Evolutionary conservation across 768 basidiomycete species (phyloP), one percentile per base, ranked within the genome.

Genomic region (Boletus rubescentipes): DNA sequence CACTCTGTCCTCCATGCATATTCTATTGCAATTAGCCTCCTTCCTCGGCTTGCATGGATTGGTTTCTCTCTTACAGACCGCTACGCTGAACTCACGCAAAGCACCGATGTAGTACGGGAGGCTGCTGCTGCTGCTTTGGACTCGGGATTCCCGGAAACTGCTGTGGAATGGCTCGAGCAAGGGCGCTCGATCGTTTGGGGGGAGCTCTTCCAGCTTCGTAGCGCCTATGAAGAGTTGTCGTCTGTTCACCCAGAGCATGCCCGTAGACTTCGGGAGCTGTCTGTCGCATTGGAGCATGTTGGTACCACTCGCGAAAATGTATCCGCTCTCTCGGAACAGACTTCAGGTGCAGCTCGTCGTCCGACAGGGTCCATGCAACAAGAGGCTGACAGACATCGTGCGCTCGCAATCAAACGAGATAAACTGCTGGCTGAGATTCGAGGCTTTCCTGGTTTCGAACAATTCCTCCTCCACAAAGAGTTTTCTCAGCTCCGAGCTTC

Each of bases 101-200:
- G 46, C 14, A 52, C 52, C 23, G 54, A 43, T 39, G 23, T 67
- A n/a, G 65, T 57, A 0, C 53, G 63, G 20, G 65, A 63, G 9
- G 65, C 64, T 2, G 65, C 65, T 0, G 64, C 65, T 3, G 53
- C 57, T 9, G 60, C 62, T 12, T 49, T 64, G 44, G 53, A 50
- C 30, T 48, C 37, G 14, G 53, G 55, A 10, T 15, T 23, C 10
- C 42, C 26, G 16, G 44, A 52, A 32, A 53, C 32, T 1, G 55
- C 55, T 6, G 51, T 53, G 11, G 55, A 57, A 23, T 57, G 55
- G 55, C 55, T 57, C 7, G 55, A 57, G 20, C 55, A 57, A 18
- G 51, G 55, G 4, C 51, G 51, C 12, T 57, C 61, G 21, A 49
- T 57, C 18, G 41, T 57, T 4, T 57, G 55, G 55, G 46, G 55